Evolutionary conservation across 257 asterid species (phyloP).

Genomic region (Ajuga chamaepitys): DNA sequence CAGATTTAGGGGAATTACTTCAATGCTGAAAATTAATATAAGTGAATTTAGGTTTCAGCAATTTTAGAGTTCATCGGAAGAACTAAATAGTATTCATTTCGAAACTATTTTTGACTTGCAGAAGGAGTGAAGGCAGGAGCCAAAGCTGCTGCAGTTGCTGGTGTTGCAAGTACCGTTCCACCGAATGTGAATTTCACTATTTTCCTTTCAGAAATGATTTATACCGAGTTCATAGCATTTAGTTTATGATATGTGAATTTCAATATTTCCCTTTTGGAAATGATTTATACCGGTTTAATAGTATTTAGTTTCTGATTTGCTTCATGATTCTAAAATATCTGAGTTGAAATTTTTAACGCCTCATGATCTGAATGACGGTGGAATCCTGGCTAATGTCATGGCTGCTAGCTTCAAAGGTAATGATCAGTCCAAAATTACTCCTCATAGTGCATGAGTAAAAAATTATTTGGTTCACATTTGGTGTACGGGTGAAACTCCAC

Average conservation of each 20-base stretch:
- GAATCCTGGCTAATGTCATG: conserved; percentile 67
- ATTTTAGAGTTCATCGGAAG: background rate
- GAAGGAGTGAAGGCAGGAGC: conserved; percentile 60
- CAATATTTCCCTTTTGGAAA: no score
- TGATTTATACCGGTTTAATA: no score
- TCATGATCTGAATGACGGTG: conserved; percentile 81
- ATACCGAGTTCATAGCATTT: background rate
- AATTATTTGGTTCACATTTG: background rate
- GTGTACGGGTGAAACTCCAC: background rate
- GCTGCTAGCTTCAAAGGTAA: conserved; percentile 96
- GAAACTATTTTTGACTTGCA: conserved; percentile 22
- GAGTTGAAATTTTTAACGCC: background rate
- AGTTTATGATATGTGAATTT: no score
- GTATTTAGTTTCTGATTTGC: conserved; percentile 2
- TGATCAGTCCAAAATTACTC: background rate
- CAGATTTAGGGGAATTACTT: background rate
- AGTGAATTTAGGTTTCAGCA: background rate
- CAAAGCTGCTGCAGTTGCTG: conserved; percentile 63
- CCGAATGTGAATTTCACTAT: conserved; percentile 26
- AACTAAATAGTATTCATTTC: background rate
- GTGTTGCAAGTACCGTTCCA: conserved; percentile 58
- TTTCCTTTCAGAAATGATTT: background rate
- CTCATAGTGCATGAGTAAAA: background rate
- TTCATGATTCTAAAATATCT: background rate
- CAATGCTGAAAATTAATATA: background rate